phyloP scores from a whole-genome alignment of 169 alveolate species.

The Babesia divergens region DNA sequence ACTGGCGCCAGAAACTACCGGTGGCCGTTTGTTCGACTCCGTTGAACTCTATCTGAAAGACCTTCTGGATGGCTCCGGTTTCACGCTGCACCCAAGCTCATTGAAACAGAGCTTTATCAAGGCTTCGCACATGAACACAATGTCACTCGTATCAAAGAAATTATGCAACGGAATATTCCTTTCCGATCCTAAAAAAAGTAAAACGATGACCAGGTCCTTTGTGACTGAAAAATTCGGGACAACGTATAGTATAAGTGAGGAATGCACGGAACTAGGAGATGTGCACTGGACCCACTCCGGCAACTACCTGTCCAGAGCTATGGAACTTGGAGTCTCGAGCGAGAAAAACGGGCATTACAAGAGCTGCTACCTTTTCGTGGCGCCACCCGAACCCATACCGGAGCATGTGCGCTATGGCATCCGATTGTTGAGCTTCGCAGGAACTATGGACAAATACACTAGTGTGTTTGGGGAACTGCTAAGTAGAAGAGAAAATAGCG shows the following conservation, averaged over 20 bases:
- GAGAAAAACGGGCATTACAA: slow-evolving; percentile 17
- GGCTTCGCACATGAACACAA: slow-evolving; percentile 11
- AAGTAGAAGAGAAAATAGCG: neutral
- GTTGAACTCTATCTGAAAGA: slow-evolving; percentile 25
- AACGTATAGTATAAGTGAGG: slow-evolving; percentile 9
- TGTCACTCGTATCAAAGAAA: neutral
- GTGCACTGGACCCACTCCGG: slow-evolving; percentile 24
- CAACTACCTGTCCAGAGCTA: neutral
- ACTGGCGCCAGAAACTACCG: neutral
- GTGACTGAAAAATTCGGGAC: slow-evolving; percentile 11
- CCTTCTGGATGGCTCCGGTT: neutral
- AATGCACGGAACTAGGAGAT: slow-evolving; percentile 1
- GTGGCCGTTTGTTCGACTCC: slow-evolving; percentile 1
- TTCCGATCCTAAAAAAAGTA: neutral
- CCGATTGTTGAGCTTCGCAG: slow-evolving; percentile 6
- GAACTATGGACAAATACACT: neutral
- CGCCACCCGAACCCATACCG: slow-evolving; percentile 54
- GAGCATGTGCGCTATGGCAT: slow-evolving; percentile 24
- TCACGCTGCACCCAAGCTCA: neutral
- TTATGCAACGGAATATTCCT: slow-evolving; percentile 13
- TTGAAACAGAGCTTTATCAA: slow-evolving; percentile 21
- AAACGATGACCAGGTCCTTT: slow-evolving; percentile 10
- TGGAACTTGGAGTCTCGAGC: slow-evolving; percentile 25
- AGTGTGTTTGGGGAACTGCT: slow-evolving; percentile 9
- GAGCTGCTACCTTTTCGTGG: slow-evolving; percentile 10